Percentiles rank a stretch among this genome's conserved stretches.
Conservation (phyloP, 805 yeast genomes). For the Yarrowia alimentaria region DNA sequence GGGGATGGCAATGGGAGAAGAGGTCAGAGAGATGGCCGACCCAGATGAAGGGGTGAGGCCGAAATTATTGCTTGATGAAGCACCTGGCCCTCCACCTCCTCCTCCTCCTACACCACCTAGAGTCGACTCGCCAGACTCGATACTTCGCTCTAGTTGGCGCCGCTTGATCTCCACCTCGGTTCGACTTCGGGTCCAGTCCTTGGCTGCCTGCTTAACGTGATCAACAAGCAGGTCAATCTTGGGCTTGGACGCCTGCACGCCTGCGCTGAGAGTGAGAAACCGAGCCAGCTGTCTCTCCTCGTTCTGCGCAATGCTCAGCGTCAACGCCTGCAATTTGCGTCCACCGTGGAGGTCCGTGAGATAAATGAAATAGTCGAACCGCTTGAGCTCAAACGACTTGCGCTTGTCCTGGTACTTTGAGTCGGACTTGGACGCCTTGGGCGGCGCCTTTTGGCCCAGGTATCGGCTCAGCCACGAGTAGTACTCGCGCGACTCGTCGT, state of each 20-base stretch:
- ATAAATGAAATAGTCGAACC: conserved; percentile 45
- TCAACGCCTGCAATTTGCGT: conserved; percentile 43
- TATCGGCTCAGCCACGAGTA: conserved; percentile 48
- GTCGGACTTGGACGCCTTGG: conserved; percentile 39
- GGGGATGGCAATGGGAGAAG: conserved; percentile 13
- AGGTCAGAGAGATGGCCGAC: neutral
- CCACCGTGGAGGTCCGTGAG: conserved; percentile 46
- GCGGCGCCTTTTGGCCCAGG: conserved; percentile 39
- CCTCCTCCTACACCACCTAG: neutral
- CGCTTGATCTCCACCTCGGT: conserved; percentile 43
- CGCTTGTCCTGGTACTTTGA: conserved; percentile 44
- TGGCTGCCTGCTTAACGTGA: conserved; percentile 40
- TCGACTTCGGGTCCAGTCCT: conserved; percentile 43
- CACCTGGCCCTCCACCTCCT: neutral
- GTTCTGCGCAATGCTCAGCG: conserved; percentile 41
- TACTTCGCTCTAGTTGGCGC: conserved; percentile 40
- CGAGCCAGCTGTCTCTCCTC: conserved; percentile 40
- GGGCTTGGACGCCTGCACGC: conserved; percentile 36
- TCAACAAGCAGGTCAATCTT: conserved; percentile 38
- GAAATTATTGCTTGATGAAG: neutral
- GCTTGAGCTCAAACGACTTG: conserved; percentile 43
- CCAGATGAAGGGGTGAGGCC: neutral
- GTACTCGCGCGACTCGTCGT: conserved; percentile 46
- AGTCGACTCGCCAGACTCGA: conserved; percentile 21
- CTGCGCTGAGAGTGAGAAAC: conserved; percentile 35